Evolutionary conservation across 192 early-diverging fungal genomes (phyloP), one percentile per base, ranked within the genome.

Genomic region (Umbelopsis isabellina): DNA sequence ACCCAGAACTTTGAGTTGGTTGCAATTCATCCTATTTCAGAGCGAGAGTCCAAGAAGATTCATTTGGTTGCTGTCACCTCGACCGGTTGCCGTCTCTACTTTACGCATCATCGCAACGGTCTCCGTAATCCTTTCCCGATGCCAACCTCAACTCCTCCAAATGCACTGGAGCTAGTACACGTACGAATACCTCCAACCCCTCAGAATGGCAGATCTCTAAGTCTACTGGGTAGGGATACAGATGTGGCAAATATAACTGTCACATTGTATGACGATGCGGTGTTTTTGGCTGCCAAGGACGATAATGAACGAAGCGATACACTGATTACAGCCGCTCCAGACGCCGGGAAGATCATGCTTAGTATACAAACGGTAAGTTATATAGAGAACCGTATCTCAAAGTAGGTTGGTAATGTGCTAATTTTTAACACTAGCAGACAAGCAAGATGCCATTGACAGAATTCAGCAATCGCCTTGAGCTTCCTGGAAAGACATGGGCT

Each of bases 401-500:
- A n/a, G 20, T 3, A 2, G 21, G 6, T 9, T 30, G 22, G 18
- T 4, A 37, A 2, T 67, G 2, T 13, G 23, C 22, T 69, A 27
- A 72, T n/a, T 20, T 72, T 1, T n/a, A 30, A 16, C 44, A 11
- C 16, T 46, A 50, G 58, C 49, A 74, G 30, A 74, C 76, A 61
- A 78, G 77, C 0, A 76, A 82, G 23, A 69, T 77, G 15, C 72
- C 67, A 2, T 68, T 90, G 64, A 73, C 71, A 11, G 89, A 90
- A 77, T 72, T 84, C 25, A 75, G 75, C 3, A 80, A 83, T 45
- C 65, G 75, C 18, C 65, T 83, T 37, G 81, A 82, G 12, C 72
- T 95, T 18, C 89, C 93, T 61, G 95, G 95, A 20, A 92, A 92
- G 67, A 91, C 93, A 2, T 91, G 92, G 88, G 89, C 88, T 10